Evolutionary conservation across 2,329 filamentous ascomycete genomes (phyloP), one percentile per base, ranked within the genome.

Genomic region (Penicillium sp.): DNA sequence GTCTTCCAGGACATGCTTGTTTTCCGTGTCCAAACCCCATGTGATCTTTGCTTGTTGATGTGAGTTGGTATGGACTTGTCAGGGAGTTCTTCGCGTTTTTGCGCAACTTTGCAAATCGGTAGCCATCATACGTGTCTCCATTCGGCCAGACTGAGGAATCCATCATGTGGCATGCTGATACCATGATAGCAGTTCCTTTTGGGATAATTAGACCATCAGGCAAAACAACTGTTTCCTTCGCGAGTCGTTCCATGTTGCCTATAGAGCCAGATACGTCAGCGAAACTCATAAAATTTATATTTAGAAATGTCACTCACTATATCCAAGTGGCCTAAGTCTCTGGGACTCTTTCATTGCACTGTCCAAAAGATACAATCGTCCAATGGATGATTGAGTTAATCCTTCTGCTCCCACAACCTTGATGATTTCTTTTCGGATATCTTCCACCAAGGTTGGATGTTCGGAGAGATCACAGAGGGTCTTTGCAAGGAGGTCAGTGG

Each of bases 21-120:
- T 79, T 73, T 7, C 84, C 84, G 55, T 85, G 81, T 0, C 84
- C 83, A 66, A 86, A 87, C 0, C 79, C 73, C 18, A 85, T 64
- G 59, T 83, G 79, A 7, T 71, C 65, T 33, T 79, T 72, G 31
- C 78, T 80, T 2, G 83, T 84, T 81, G 11, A 24, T 5, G 84
- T 79, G 73, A 86, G 78, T 13, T 48, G 36, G 13, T 18, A 34
- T 2, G 58, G 51, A 14, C 31, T 33, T 33, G 31, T 33, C 31
- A 33, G n/a, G 13, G 31, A 33, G 31, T 33, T 33, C 31, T 33
- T 33, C 14, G 31, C 31, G 2, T 52, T 28, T 14, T 55, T 26
- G 3, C 54, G 49, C 21, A 52, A 21, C 2, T 44, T 44, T 5
- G 5, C 18, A 26, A 52, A 56, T 33, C 54, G 54, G 36, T 49